Conservation (phyloP, 768 basidiomycete species). For the Boletales sp. region DNA sequence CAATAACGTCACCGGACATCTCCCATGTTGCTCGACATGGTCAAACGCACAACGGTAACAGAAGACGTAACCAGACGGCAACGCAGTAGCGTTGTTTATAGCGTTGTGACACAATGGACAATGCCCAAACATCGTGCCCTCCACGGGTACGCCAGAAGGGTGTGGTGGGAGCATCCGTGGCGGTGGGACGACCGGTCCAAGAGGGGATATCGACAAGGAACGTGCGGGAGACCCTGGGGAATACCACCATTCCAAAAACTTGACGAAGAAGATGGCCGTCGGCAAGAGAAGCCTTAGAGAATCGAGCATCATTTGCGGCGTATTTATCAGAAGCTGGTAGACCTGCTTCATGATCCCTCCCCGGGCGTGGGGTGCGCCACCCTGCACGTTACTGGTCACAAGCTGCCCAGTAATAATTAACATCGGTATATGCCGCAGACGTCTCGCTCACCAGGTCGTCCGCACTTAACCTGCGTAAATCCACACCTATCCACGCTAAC, state of each 20-base stretch:
- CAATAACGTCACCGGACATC: conserved; percentile 85
- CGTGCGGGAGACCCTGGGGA: conserved; percentile 86
- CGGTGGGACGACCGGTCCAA: conserved; percentile 71
- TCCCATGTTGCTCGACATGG: conserved; percentile 70
- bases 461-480: conserved; percentile 71
- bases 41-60: conserved; percentile 91
- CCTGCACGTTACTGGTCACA: conserved; percentile 11
- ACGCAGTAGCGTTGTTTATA: conserved; percentile 82
- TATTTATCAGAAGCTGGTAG: conserved; percentile 43
- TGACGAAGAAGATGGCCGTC: conserved; percentile 90
- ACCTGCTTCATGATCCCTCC: conserved; percentile 42
- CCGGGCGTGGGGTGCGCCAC: conserved; percentile 19
- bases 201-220: conserved; percentile 56
- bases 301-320: conserved; percentile 67
- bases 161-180: conserved; percentile 75
- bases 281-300: conserved; percentile 78
- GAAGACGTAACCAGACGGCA: conserved; percentile 92
- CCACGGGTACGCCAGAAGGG: conserved; percentile 64
- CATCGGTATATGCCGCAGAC: not conserved
- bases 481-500: conserved; percentile 81
- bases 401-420: conserved; percentile 14
- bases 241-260: conserved; percentile 99
- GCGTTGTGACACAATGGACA: conserved; percentile 76
- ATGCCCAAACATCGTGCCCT: conserved; percentile 64
- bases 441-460: conserved; percentile 68